These are phyloP conservation scores for Petunia axillaris DNA, from an alignment of 257 asterid genomes.

Conservation along the genomic window DNA sequence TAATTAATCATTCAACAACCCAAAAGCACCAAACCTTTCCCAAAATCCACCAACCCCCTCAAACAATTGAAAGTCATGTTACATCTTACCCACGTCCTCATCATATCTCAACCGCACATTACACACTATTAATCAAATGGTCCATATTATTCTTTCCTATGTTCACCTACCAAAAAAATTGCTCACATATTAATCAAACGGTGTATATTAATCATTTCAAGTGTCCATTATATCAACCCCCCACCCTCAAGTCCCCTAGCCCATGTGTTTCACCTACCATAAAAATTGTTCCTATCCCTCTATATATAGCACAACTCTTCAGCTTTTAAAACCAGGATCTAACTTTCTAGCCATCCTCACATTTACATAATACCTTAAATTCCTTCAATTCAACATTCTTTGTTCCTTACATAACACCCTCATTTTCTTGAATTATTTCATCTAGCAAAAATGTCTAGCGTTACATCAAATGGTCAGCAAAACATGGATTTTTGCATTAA, in stretches of 20 bases:
- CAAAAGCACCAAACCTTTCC: slow-evolving; percentile 22
- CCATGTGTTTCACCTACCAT: too few relatives aligned
- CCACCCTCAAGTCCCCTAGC: neutral
- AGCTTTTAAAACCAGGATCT: slow-evolving; percentile 15
- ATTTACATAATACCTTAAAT: neutral
- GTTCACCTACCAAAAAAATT: slow-evolving; percentile 13
- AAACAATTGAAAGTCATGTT: neutral
- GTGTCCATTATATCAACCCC: neutral
- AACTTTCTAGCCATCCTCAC: slow-evolving; percentile 20
- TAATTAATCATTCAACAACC: slow-evolving; percentile 1
- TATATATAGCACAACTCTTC: neutral
- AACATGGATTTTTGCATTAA: slow-evolving; percentile 44
- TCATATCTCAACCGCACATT: slow-evolving; percentile 16
- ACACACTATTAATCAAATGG: neutral
- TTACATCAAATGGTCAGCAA: slow-evolving; percentile 42
- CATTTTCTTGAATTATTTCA: slow-evolving; percentile 1
- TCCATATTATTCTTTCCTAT: neutral
- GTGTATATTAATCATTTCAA: neutral
- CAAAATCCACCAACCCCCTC: slow-evolving; percentile 7
- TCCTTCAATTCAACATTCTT: neutral
- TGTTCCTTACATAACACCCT: neutral
- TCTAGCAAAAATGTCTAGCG: slow-evolving; percentile 31
- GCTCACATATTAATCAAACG: neutral
- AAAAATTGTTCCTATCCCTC: neutral
- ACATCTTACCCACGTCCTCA: neutral